A percentile compares a stretch with the other conserved stretches of the same genome.
Evolutionary conservation across 257 asterid genomes (phyloP).

Genomic region (Solanum lycopersicoides): DNA sequence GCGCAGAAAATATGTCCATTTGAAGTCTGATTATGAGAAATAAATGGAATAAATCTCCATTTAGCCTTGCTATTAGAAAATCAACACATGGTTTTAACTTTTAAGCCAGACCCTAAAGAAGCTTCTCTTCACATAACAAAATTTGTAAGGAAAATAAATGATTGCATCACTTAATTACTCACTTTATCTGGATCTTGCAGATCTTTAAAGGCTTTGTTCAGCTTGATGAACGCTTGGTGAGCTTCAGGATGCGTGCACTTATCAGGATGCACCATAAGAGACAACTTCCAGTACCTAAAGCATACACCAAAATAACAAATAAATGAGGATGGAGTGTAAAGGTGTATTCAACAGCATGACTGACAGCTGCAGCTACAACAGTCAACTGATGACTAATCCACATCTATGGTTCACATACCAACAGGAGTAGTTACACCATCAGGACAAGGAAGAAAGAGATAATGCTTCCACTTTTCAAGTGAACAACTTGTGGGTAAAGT

Average conservation of each 20-base stretch:
- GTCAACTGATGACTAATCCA: background rate
- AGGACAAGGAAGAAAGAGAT: background rate
- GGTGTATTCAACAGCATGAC: background rate
- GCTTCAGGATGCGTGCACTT: constrained; percentile 97
- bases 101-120: background rate
- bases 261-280: constrained; percentile 98
- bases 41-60: background rate
- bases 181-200: constrained; percentile 94
- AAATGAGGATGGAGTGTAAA: background rate
- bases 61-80: background rate
- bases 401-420: background rate
- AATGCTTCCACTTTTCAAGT: background rate
- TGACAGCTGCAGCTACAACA: background rate
- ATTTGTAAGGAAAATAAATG: background rate
- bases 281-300: constrained; percentile 87
- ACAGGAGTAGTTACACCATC: background rate
- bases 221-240: constrained; percentile 79
- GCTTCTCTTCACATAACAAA: background rate
- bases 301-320: background rate
- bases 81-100: background rate
- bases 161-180: constrained; percentile 6
- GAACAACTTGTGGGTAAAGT: background rate
- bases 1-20: background rate
- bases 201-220: constrained; percentile 91
- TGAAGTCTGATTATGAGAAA: background rate